These are phyloP conservation scores for Eimeria acervulina DNA, from an alignment of 169 alveolate genomes.

Conservation along the genomic window DNA sequence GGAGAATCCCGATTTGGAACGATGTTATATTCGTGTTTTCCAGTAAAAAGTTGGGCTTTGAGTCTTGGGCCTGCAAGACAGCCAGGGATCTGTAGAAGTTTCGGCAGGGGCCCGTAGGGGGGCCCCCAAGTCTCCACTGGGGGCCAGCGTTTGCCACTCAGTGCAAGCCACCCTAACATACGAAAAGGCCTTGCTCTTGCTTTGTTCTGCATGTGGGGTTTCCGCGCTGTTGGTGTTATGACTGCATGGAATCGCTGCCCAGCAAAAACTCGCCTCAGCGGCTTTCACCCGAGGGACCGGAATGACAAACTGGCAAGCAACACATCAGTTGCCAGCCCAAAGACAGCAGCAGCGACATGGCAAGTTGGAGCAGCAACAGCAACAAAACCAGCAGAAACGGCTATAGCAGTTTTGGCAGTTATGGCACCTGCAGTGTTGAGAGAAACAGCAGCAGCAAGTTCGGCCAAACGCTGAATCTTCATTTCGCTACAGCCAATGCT, in stretches of 20 bases:
- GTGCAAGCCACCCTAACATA: not conserved
- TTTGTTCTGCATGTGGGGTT: not conserved
- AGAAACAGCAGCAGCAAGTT: conserved; percentile 18
- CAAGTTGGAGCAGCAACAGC: not conserved
- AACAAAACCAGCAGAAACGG: not conserved
- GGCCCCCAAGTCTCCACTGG: not conserved
- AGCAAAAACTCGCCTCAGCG: not conserved
- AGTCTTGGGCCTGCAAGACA: not conserved
- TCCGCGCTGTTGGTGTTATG: not conserved
- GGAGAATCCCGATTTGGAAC: not conserved
- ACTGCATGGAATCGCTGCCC: not conserved
- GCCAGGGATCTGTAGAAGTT: not conserved
- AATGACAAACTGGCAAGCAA: not conserved
- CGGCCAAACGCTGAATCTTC: not conserved
- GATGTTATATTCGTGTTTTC: not conserved
- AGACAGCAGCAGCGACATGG: conserved; percentile 23
- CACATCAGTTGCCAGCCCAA: not conserved
- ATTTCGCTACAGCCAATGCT: not conserved
- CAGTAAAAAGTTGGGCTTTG: not conserved
- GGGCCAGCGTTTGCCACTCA: not conserved
- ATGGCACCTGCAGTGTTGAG: not conserved
- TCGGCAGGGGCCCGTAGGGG: conserved; percentile 1
- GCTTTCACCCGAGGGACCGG: not conserved
- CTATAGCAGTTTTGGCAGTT: not conserved
- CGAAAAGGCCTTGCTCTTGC: not conserved